Evolutionary conservation across 73 alveolate genomes (phyloP).

Genomic region (Symbiodinium natans): DNA sequence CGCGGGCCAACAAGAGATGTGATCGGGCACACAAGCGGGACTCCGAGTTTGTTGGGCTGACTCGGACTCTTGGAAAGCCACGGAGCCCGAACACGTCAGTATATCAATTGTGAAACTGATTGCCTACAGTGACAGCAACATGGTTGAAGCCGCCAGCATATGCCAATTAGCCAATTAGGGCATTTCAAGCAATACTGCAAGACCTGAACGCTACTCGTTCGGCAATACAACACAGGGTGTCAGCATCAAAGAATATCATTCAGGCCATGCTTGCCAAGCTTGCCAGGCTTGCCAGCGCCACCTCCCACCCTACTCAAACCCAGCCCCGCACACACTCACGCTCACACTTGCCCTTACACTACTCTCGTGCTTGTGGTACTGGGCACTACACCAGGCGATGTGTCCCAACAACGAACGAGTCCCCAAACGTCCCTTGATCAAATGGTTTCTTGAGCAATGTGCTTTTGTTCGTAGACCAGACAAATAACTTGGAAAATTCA

Average conservation of each 20-base stretch:
- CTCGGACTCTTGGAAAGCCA: background rate
- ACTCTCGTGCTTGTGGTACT: no score
- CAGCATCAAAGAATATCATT: background rate
- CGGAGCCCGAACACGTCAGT: background rate
- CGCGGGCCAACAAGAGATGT: slow-evolving; percentile 2
- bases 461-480: no score
- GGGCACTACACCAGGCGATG: no score
- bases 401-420: no score
- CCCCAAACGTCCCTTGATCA: no score
- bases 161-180: background rate
- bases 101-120: background rate
- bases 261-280: background rate
- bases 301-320: no score
- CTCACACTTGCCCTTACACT: no score
- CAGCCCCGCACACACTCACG: no score
- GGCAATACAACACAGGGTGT: background rate
- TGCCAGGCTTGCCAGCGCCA: no score
- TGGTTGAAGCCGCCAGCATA: background rate
- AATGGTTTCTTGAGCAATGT: no score
- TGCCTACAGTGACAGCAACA: background rate
- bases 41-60: no score
- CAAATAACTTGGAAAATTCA: no score
- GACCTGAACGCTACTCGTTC: background rate
- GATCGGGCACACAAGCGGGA: background rate
- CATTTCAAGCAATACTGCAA: background rate